Conservation (phyloP, 169 alveolate species). For the Plasmodium vinckei region DNA sequence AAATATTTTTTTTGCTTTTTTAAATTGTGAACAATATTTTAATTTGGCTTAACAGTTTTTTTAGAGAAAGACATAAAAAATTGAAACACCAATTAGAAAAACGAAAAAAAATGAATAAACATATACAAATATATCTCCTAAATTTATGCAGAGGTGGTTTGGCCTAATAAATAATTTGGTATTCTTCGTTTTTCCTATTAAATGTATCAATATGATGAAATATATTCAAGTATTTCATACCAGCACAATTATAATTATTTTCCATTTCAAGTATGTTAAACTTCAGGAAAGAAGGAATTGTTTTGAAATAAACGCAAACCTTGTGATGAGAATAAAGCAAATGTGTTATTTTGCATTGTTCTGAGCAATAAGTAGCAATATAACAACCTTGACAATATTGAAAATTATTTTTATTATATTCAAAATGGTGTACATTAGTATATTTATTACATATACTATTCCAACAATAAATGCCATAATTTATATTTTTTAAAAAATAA, state of each 20-base stretch:
- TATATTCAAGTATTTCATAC: conserved; percentile 40
- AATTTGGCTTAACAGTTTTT: too few relatives aligned
- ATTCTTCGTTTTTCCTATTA: conserved; percentile 43
- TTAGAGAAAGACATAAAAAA: not conserved
- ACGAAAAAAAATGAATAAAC: not conserved
- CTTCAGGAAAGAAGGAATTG: conserved; percentile 54
- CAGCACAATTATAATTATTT: not conserved
- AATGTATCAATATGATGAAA: conserved; percentile 55
- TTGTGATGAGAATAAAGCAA: conserved; percentile 61
- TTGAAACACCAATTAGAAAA: not conserved
- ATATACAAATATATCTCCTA: not conserved
- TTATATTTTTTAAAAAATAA: conserved; percentile 49
- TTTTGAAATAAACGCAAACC: conserved; percentile 63
- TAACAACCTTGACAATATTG: conserved; percentile 66
- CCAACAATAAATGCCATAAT: conserved; percentile 76
- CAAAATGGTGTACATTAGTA: conserved; percentile 30
- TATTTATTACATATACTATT: conserved; percentile 59
- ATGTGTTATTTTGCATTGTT: conserved; percentile 47
- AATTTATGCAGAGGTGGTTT: not conserved
- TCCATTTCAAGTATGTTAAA: conserved; percentile 13
- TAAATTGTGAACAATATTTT: not conserved
- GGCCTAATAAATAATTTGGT: conserved; percentile 45
- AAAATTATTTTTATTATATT: conserved; percentile 56
- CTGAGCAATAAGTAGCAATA: conserved; percentile 70
- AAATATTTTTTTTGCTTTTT: not conserved